phyloP scores from a whole-genome alignment of 176 grass and related monocot genomes.

The Carex scoparia region DNA sequence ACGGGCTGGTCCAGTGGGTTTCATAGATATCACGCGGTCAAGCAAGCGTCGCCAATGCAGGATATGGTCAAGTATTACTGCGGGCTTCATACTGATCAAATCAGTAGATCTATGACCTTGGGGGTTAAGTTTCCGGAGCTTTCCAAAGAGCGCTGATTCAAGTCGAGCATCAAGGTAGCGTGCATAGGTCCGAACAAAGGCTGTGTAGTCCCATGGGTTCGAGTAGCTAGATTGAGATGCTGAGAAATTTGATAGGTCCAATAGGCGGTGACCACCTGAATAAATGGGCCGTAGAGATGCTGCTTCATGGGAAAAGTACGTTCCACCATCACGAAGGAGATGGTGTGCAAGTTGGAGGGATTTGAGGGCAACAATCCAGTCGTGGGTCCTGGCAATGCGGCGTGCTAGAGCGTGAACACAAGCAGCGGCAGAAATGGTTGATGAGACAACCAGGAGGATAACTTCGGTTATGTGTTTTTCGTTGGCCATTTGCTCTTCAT shows the following conservation, averaged over 20 bases:
- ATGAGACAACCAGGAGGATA: slow-evolving; percentile 17
- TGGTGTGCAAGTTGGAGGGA: slow-evolving; percentile 26
- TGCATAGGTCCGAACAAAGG: slow-evolving; percentile 31
- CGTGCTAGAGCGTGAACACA: slow-evolving; percentile 29
- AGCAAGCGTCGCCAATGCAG: slow-evolving; percentile 33
- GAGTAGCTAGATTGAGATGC: slow-evolving; percentile 2
- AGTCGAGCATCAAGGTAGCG: slow-evolving; percentile 38
- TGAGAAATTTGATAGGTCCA: slow-evolving; percentile 41
- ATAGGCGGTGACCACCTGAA: not conserved
- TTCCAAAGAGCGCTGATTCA: slow-evolving; percentile 24
- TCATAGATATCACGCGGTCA: slow-evolving; percentile 28
- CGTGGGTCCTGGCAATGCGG: slow-evolving; percentile 33
- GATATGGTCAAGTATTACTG: slow-evolving; percentile 25
- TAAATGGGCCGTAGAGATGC: not conserved
- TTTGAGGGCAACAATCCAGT: slow-evolving; percentile 46
- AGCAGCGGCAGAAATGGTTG: slow-evolving; percentile 11
- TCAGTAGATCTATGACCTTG: not conserved
- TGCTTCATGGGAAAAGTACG: slow-evolving; percentile 27
- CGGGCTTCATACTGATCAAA: slow-evolving; percentile 16
- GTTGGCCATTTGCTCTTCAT: slow-evolving; percentile 25
- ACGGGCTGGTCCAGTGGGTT: slow-evolving; percentile 31
- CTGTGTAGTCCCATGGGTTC: slow-evolving; percentile 35
- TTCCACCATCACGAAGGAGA: slow-evolving; percentile 26
- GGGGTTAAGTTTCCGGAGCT: slow-evolving; percentile 17
- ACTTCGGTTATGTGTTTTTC: slow-evolving; percentile 23